A percentile compares a stretch with the other conserved stretches of the same genome.
Evolutionary conservation across 768 basidiomycete genomes (phyloP).

Genomic region (Tylopilus rubrobrunneus): DNA sequence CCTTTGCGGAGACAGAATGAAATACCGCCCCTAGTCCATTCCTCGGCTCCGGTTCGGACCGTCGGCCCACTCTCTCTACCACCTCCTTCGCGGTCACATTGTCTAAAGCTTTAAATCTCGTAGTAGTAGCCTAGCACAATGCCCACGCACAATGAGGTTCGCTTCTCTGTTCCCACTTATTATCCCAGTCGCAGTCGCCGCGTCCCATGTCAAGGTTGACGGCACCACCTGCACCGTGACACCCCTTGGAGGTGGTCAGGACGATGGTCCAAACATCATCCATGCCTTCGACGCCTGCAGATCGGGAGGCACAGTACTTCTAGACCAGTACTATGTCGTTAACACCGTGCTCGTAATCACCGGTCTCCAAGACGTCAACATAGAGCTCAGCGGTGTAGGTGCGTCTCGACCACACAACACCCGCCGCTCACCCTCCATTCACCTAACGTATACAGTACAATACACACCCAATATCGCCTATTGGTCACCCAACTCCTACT

Average conservation of each 20-base stretch:
- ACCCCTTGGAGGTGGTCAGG: conserved; percentile 31
- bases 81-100: too few species aligned
- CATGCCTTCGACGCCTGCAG: conserved; percentile 23
- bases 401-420: conserved; percentile 14
- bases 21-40: background rate
- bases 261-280: conserved; percentile 36
- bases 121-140: too few species aligned
- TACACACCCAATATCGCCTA: conserved; percentile 40
- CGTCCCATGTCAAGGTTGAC: background rate
- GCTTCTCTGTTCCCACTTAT: too few species aligned
- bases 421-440: background rate
- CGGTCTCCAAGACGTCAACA: conserved; percentile 35
- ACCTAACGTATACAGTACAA: conserved; percentile 20
- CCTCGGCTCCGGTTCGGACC: background rate
- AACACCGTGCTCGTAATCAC: conserved; percentile 37
- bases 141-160: too few species aligned
- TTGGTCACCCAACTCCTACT: conserved; percentile 38
- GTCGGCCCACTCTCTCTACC: background rate
- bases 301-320: conserved; percentile 22
- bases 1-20: conserved; percentile 5
- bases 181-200: too few species aligned
- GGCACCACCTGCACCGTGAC: conserved; percentile 23
- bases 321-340: conserved; percentile 28
- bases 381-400: conserved; percentile 38
- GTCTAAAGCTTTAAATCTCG: background rate